Conservation (phyloP, 2,329 filamentous ascomycete species). For the Grosmannia clavigera region DNA sequence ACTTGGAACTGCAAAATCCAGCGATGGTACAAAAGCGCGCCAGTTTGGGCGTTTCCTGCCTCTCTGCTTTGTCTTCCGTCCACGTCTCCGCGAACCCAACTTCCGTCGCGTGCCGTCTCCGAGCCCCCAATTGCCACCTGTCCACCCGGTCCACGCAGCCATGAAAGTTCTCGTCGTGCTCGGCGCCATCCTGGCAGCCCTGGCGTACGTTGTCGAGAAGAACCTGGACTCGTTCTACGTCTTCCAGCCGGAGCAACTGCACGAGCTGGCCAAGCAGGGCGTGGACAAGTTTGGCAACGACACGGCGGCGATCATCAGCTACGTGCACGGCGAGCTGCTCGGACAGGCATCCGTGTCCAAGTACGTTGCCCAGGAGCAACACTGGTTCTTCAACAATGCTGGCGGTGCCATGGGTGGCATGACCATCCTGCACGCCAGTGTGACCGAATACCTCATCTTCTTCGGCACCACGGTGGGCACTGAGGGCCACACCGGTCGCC, state of each 20-base stretch:
- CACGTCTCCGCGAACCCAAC: constrained; percentile 16
- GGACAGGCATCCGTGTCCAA: constrained; percentile 33
- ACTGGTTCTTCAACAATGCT: constrained; percentile 89
- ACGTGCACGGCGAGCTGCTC: constrained; percentile 57
- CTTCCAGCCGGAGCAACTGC: constrained; percentile 56
- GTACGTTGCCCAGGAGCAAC: constrained; percentile 58
- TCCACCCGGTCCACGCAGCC: neutral
- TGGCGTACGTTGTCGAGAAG: constrained; percentile 44
- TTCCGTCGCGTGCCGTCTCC: constrained; percentile 22
- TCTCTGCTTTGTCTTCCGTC: neutral
- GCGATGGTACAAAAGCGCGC: neutral
- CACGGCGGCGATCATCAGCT: constrained; percentile 54
- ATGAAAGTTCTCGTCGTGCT: constrained; percentile 34
- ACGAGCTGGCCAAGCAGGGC: constrained; percentile 53
- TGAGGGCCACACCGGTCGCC: constrained; percentile 76
- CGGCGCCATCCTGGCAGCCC: constrained; percentile 39
- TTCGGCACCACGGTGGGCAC: constrained; percentile 77
- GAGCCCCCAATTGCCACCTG: neutral
- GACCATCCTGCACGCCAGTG: constrained; percentile 78
- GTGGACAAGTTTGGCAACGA: constrained; percentile 62
- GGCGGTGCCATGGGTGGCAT: constrained; percentile 86
- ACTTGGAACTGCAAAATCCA: neutral
- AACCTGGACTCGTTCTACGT: constrained; percentile 59
- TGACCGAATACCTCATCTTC: constrained; percentile 85
- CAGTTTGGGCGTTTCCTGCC: neutral